A percentile compares a stretch with the other conserved stretches of the same genome.
phyloP scores from a whole-genome alignment of 805 yeast genomes.

The Sugiyamaella qingdaonensis region DNA sequence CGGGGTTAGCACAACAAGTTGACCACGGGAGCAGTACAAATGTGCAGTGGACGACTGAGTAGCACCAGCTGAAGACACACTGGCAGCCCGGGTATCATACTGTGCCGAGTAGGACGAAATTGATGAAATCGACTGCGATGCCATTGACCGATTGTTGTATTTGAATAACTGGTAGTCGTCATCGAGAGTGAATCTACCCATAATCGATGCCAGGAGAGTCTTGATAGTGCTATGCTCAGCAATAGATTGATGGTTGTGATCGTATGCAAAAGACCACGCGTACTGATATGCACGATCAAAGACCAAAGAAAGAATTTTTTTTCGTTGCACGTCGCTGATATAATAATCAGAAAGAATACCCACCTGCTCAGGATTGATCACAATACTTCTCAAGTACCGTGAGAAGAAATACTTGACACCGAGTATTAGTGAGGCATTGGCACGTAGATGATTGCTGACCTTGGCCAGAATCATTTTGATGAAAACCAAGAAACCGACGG shows the following conservation, averaged over 20 bases:
- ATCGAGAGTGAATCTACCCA: slow-evolving; percentile 11
- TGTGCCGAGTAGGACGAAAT: background rate
- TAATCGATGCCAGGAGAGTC: slow-evolving; percentile 13
- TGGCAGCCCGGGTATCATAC: background rate
- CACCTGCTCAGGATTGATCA: slow-evolving; percentile 23
- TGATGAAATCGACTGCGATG: background rate
- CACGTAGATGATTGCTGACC: slow-evolving; percentile 4
- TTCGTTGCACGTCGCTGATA: slow-evolving; percentile 23
- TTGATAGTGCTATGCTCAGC: slow-evolving; percentile 4
- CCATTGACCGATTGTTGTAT: background rate
- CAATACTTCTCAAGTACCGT: slow-evolving; percentile 12
- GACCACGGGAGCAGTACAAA: slow-evolving; percentile 7
- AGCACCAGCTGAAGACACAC: slow-evolving; percentile 2
- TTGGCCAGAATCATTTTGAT: slow-evolving; percentile 14
- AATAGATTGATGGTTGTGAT: slow-evolving; percentile 6
- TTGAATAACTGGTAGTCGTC: background rate
- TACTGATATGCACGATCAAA: slow-evolving; percentile 12
- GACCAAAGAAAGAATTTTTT: slow-evolving; percentile 20
- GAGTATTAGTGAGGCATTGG: slow-evolving; percentile 12
- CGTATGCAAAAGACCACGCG: slow-evolving; percentile 12
- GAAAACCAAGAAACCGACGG: slow-evolving; percentile 18
- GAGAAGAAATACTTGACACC: slow-evolving; percentile 22
- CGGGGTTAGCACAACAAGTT: slow-evolving; percentile 27
- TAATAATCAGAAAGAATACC: slow-evolving; percentile 21
- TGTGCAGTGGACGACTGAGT: background rate